Evolutionary conservation across 306 rosid genomes (phyloP).

Genomic region (Quercus bicolor): DNA sequence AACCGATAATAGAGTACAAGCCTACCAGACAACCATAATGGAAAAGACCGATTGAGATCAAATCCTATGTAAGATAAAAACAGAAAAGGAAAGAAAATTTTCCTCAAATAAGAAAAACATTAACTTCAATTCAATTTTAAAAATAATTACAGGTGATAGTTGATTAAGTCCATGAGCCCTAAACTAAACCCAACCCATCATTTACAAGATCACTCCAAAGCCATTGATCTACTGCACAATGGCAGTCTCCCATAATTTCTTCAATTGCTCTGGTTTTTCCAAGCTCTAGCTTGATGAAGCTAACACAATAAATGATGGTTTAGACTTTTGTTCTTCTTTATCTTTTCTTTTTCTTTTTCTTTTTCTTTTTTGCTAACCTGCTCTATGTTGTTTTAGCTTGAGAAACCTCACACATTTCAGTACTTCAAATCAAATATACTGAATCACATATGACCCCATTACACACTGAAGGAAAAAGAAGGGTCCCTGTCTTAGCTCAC

Average conservation of each 20-base stretch:
- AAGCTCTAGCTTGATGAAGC: neutral
- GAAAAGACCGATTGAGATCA: too few relatives aligned
- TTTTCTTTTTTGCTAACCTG: neutral
- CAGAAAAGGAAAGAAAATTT: neutral
- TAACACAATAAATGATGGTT: neutral
- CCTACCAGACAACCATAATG: too few relatives aligned
- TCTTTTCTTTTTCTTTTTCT: too few relatives aligned
- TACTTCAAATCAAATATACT: neutral
- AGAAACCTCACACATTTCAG: neutral
- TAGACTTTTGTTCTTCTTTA: neutral
- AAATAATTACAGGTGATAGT: neutral
- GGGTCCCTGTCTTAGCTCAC: slow-evolving; percentile 23
- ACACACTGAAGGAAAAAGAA: neutral
- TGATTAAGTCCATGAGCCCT: neutral
- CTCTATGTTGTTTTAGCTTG: neutral
- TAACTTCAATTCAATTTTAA: neutral
- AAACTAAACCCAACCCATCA: slow-evolving; percentile 1
- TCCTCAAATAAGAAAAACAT: neutral
- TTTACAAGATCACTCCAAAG: neutral
- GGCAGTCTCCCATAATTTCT: neutral
- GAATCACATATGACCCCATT: slow-evolving; percentile 1
- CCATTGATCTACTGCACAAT: neutral
- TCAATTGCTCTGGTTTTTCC: neutral
- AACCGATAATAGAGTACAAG: too few relatives aligned
- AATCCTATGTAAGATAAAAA: too few relatives aligned